These are phyloP conservation scores for Hibiscus trionum DNA, from an alignment of 345 rosid species.

Conservation along the genomic window DNA sequence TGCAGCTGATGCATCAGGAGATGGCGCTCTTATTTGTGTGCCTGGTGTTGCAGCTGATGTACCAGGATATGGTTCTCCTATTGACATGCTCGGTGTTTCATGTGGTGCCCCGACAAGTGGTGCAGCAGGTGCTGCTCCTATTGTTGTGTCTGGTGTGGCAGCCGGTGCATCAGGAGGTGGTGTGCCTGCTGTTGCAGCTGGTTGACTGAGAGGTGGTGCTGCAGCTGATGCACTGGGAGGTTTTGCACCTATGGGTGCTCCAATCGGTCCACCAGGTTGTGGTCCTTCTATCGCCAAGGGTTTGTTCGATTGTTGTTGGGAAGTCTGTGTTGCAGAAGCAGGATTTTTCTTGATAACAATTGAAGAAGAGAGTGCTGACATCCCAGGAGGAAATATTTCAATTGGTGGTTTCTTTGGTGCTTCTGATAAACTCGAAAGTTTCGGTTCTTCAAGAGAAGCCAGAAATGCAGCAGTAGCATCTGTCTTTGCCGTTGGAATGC, in stretches of 20 bases:
- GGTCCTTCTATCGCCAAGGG: constrained; percentile 56
- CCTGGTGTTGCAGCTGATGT: constrained; percentile 16
- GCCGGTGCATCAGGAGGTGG: not conserved
- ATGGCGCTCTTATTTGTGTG: constrained; percentile 17
- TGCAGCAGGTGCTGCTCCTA: not conserved
- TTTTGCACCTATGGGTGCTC: constrained; percentile 25
- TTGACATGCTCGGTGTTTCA: not conserved
- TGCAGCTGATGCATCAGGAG: constrained; percentile 2
- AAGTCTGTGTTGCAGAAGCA: constrained; percentile 26
- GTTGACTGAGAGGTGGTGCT: not conserved
- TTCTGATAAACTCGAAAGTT: constrained; percentile 79
- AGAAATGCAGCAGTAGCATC: constrained; percentile 92
- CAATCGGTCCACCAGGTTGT: constrained; percentile 33
- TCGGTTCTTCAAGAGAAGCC: constrained; percentile 85
- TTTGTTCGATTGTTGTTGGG: constrained; percentile 55
- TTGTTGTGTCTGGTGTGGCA: not conserved
- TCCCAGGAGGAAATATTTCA: constrained; percentile 90
- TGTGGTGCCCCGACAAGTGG: not conserved
- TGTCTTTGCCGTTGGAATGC: constrained; percentile 57
- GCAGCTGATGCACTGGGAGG: constrained; percentile 36
- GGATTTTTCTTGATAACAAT: constrained; percentile 69
- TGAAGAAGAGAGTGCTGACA: constrained; percentile 76
- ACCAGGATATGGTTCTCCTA: constrained; percentile 19
- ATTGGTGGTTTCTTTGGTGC: constrained; percentile 77
- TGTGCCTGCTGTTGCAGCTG: not conserved